Evolutionary conservation across 2,329 filamentous ascomycete genomes (phyloP).

Genomic region (Lachnellula suecica): DNA sequence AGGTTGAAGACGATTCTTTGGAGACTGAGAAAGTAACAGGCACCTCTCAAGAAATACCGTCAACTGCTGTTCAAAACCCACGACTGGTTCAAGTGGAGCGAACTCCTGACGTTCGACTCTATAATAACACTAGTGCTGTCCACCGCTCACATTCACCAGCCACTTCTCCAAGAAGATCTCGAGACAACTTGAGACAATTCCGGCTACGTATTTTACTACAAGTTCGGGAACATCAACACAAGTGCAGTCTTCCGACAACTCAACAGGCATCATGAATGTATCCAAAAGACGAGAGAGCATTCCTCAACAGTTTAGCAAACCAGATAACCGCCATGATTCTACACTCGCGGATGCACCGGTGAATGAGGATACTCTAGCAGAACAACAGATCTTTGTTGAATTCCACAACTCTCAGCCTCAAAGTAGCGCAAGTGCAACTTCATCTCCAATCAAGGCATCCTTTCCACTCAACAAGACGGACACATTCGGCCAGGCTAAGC

Average conservation of each 20-base stretch:
- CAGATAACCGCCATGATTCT: background rate
- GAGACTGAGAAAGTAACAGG: background rate
- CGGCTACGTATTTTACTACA: constrained; percentile 2
- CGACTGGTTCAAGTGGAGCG: constrained; percentile 26
- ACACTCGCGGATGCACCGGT: background rate
- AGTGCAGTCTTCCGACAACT: background rate
- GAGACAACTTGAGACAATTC: background rate
- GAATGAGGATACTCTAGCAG: background rate
- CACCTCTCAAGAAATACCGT: constrained; percentile 15
- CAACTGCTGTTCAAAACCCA: constrained; percentile 10
- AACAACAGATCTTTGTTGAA: background rate
- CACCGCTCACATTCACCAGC: background rate
- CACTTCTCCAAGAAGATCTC: background rate
- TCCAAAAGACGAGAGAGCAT: background rate
- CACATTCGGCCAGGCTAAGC: background rate
- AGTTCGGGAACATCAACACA: background rate
- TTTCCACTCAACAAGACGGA: background rate
- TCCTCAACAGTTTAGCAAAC: background rate
- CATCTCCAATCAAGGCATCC: background rate
- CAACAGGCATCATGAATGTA: background rate
- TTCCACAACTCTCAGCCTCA: background rate
- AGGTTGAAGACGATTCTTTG: constrained; percentile 10
- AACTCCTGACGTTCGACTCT: constrained; percentile 17
- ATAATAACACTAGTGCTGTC: background rate
- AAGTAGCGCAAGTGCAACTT: background rate